Base-by-base conservation (phyloP, 352 stramenopile species). In the Thalassiosira mediterranea region DNA sequence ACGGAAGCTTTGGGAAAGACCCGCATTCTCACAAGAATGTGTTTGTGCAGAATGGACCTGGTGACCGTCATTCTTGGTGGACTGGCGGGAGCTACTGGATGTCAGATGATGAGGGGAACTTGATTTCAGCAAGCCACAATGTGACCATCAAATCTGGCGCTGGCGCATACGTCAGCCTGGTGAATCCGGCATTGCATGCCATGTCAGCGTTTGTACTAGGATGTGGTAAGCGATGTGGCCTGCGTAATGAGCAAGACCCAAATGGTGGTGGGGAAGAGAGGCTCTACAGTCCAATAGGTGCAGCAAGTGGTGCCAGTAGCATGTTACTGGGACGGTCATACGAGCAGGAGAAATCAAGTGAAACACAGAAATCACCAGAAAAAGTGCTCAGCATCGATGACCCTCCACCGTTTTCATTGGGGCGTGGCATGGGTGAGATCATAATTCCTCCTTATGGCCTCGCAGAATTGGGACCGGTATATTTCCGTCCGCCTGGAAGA, bases 111-210 rank as follows among this genome's bases (percentile, higher is more conserved):
- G 23, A 83, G 7, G 88, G 86, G 8, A 25, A 86, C 31, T 46
- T 90, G 2, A 86, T 91, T 52, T 74, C 52, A 19, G 88, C 88
- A 23, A 67, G 76, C 66, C 81, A 93, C 42, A 92, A 92, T 73
- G 81, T 91, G 21, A 89, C 86, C 0, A 81, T 92, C 37, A 87
- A 70, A 53, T 77, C 78, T 42, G 82, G 81, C 21, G 40, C 63
- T 11, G 83, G 85, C n/a, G 80, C 88, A 8, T 81, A 76, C 28
- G 72, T 92, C 10, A 86, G 68, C 60, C 47, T 92, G 19, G 49
- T 87, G 10, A 88, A 90, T 44, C 88, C 88, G 47, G 77, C 78
- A 2, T 63, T 93, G 37, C 73, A 90, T 68, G 70, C 76, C 11
- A 89, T 85, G 49, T 72, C 71, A 19, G 78, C 77, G 1, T 90